Percentiles rank a stretch among this genome's conserved stretches.
Evolutionary conservation across 768 basidiomycete species (phyloP).

Genomic region (Dentipellis fragilis): DNA sequence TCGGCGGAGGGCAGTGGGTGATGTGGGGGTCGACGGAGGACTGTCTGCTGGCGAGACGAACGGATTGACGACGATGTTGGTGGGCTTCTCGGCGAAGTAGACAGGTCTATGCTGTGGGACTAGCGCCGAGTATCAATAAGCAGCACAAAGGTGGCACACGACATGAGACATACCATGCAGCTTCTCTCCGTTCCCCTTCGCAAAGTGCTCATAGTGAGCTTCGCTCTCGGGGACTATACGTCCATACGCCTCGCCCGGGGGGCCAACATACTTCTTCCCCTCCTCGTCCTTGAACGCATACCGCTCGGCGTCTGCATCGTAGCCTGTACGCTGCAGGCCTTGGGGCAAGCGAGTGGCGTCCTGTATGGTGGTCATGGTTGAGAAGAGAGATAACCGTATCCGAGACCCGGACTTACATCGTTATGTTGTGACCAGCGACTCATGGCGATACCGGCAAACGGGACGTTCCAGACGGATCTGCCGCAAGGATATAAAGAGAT

Average conservation of each 20-base stretch:
- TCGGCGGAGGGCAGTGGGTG: not conserved
- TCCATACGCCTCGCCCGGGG: conserved; percentile 8
- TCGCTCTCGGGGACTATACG: conserved; percentile 4
- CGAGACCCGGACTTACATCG: not conserved
- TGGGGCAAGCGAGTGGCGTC: conserved; percentile 6
- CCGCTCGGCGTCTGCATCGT: conserved; percentile 8
- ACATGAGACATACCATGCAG: conserved; percentile 1
- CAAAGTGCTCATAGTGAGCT: not conserved
- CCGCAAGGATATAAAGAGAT: no score
- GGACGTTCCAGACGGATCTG: no score
- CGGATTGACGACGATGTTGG: not conserved
- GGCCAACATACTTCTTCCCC: not conserved
- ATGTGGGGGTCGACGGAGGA: no score
- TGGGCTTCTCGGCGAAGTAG: conserved; percentile 5
- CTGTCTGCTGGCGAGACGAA: not conserved
- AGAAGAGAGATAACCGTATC: no score
- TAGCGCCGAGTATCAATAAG: conserved; percentile 2
- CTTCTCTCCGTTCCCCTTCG: conserved; percentile 2
- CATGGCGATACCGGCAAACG: no score
- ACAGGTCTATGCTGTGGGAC: conserved; percentile 6
- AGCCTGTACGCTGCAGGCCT: conserved; percentile 8
- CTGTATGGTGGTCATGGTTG: not conserved
- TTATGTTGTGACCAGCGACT: not conserved
- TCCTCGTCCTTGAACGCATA: conserved; percentile 8
- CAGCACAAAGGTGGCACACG: not conserved